Conservation (phyloP, 805 yeast genomes). For the Wickerhamiella nectarea region DNA sequence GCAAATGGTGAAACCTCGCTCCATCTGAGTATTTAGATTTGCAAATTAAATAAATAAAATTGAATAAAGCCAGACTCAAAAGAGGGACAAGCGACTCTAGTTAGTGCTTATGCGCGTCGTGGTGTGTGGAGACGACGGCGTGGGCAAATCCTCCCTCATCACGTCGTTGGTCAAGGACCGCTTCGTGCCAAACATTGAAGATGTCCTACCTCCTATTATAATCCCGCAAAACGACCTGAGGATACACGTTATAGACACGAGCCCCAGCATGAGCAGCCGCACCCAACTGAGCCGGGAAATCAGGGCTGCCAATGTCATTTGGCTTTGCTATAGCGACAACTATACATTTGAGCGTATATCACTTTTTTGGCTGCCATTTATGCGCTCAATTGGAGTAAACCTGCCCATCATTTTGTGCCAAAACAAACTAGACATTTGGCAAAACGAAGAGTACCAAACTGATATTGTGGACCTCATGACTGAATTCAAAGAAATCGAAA, state of each 20-base stretch:
- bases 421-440: conserved; percentile 49
- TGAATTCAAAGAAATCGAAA: conserved; percentile 88
- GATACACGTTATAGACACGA: conserved; percentile 70
- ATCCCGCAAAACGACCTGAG: conserved; percentile 59
- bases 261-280: conserved; percentile 43
- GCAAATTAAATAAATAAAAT: too few relatives aligned
- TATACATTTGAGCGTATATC: conserved; percentile 88
- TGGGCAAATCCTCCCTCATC: conserved; percentile 39
- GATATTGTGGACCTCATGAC: conserved; percentile 76
- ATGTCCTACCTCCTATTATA: conserved; percentile 69
- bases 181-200: conserved; percentile 62
- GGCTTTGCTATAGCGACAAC: conserved; percentile 90
- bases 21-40: too few relatives aligned
- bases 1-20: too few relatives aligned
- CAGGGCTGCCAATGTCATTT: conserved; percentile 74
- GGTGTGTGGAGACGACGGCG: conserved; percentile 84
- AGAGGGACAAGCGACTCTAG: too few relatives aligned
- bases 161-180: conserved; percentile 71
- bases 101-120: conserved; percentile 47
- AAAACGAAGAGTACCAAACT: conserved; percentile 33
- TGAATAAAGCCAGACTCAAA: too few relatives aligned
- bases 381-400: conserved; percentile 86
- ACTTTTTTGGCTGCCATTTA: conserved; percentile 86
- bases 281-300: conserved; percentile 53
- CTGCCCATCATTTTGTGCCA: conserved; percentile 85